Evolutionary conservation across 352 stramenopile species (phyloP).

Genomic region (Plasmopara muralis): DNA sequence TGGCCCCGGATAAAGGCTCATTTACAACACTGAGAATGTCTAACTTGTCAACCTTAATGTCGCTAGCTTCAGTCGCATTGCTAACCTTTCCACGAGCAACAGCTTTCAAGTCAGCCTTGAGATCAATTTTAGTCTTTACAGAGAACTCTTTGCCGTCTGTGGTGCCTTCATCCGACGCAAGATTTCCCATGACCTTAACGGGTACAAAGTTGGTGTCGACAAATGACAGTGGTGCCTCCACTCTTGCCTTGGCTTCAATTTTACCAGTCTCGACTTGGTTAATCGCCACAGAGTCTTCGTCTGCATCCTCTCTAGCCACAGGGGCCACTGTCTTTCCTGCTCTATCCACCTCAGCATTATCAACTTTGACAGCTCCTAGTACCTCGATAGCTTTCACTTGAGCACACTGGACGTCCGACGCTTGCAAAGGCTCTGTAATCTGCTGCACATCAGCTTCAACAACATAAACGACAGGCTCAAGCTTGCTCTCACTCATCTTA

Average conservation of each 20-base stretch:
- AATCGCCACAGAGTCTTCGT: neutral
- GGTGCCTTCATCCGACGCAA: neutral
- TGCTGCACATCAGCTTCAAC: neutral
- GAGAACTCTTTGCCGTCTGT: neutral
- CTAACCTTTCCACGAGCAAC: neutral
- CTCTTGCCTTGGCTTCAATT: neutral
- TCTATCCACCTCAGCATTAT: neutral
- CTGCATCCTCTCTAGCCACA: neutral
- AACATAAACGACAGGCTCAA: neutral
- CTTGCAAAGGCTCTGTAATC: neutral
- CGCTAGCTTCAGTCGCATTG: neutral
- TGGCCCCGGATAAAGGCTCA: neutral
- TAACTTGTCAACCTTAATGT: slow-evolving; percentile 1
- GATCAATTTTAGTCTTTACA: neutral
- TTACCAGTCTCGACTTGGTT: neutral
- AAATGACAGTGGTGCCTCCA: neutral
- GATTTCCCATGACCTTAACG: neutral
- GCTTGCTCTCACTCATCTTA: neutral
- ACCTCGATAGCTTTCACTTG: neutral
- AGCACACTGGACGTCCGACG: neutral
- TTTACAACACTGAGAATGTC: neutral
- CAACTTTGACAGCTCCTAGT: neutral
- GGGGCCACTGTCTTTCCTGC: neutral
- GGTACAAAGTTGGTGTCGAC: neutral
- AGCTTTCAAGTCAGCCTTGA: neutral